Conservation (phyloP, 495 filamentous ascomycete genomes). For the Talaromyces liani region DNA sequence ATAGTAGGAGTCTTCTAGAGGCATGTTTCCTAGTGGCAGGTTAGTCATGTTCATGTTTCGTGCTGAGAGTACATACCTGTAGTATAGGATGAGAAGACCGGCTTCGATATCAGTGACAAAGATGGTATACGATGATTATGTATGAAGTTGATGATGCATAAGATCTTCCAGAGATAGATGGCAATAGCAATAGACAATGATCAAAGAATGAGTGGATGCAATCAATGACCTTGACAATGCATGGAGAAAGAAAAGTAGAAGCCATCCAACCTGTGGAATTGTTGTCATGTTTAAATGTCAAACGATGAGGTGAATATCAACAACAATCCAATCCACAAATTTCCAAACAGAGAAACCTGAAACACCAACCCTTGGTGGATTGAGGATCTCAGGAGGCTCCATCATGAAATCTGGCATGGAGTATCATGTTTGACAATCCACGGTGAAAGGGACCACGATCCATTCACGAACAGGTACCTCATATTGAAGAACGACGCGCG, state of each 20-base stretch:
- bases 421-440: background rate
- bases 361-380: conserved; percentile 20
- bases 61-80: background rate
- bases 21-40: conserved; percentile 26
- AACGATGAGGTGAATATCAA: background rate
- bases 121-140: background rate
- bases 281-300: conserved; percentile 38
- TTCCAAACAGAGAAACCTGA: conserved; percentile 28
- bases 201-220: background rate
- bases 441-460: background rate
- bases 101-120: background rate
- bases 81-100: background rate
- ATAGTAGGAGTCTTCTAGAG: conserved; percentile 37
- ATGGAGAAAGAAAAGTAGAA: background rate
- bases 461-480: conserved; percentile 7
- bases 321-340: conserved; percentile 12
- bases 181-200: background rate
- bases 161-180: background rate
- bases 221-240: background rate
- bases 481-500: conserved; percentile 8
- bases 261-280: conserved; percentile 20
- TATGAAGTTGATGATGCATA: background rate
- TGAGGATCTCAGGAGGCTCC: conserved; percentile 1
- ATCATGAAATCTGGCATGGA: background rate
- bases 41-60: background rate